These are phyloP conservation scores for Batkoa obscura DNA, from an alignment of 371 early-diverging fungal species.

Conservation along the genomic window DNA sequence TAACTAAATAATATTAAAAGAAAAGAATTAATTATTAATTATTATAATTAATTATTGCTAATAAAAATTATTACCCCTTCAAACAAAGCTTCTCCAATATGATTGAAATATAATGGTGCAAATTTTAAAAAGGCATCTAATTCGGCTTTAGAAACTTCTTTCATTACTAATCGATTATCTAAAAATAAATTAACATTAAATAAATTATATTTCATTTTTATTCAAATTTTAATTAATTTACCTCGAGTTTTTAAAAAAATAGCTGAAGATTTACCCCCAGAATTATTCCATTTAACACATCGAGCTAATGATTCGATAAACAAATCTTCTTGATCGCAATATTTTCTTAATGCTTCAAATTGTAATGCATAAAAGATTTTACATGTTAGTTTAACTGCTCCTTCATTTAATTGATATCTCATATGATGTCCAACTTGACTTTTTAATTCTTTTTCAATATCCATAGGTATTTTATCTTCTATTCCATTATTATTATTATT, in stretches of 20 bases:
- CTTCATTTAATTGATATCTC: conserved; percentile 49
- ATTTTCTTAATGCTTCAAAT: conserved; percentile 70
- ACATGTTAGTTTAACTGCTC: conserved; percentile 56
- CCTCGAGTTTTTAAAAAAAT: conserved; percentile 68
- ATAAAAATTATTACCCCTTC: conserved; percentile 19
- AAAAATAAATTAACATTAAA: too few species aligned
- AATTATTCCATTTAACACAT: conserved; percentile 61
- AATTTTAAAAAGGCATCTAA: conserved; percentile 75
- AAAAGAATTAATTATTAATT: too few species aligned
- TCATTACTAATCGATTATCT: conserved; percentile 82
- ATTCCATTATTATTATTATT: background rate
- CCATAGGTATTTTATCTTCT: background rate
- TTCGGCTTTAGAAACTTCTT: conserved; percentile 71
- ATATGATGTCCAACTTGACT: conserved; percentile 36
- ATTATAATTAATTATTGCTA: too few species aligned
- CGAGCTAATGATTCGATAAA: conserved; percentile 70
- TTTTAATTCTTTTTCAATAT: conserved; percentile 29
- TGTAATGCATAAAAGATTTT: conserved; percentile 83
- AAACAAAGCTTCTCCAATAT: conserved; percentile 65
- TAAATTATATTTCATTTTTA: too few species aligned
- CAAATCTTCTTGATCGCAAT: conserved; percentile 62
- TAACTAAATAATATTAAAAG: conserved; percentile 9
- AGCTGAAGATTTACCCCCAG: conserved; percentile 82
- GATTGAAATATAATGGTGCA: conserved; percentile 81
- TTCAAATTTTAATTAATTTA: too few species aligned